phyloP scores from a whole-genome alignment of 2,329 filamentous ascomycete species.

The Ceratocystis papillata region DNA sequence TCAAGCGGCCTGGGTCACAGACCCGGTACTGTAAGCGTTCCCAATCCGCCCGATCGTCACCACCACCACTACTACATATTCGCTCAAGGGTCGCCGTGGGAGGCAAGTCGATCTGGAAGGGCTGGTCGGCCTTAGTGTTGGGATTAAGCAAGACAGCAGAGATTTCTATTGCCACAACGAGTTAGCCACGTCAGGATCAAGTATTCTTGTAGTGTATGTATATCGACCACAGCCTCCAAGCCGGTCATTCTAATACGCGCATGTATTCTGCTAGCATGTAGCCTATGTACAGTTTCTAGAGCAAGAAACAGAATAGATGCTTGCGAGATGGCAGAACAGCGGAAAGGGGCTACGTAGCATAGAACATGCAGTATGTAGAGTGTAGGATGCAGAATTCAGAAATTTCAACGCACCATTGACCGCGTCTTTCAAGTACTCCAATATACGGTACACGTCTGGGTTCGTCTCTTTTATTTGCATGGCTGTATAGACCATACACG shows the following conservation, averaged over 20 bases:
- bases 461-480: slow-evolving; percentile 23
- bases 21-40: slow-evolving; percentile 36
- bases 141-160: slow-evolving; percentile 22
- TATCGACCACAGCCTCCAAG: too few relatives aligned
- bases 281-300: neutral
- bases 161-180: slow-evolving; percentile 17
- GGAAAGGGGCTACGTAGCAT: too few relatives aligned
- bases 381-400: neutral
- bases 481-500: slow-evolving; percentile 21
- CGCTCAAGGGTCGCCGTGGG: slow-evolving; percentile 33
- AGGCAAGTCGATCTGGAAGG: slow-evolving; percentile 33
- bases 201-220: too few relatives aligned
- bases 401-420: slow-evolving; percentile 22
- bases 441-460: slow-evolving; percentile 21
- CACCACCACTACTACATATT: slow-evolving; percentile 26
- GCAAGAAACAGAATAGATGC: neutral
- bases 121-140: slow-evolving; percentile 11
- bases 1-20: slow-evolving; percentile 34
- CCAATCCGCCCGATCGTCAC: slow-evolving; percentile 26
- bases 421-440: slow-evolving; percentile 24
- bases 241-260: neutral
- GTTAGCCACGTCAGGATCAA: slow-evolving; percentile 15
- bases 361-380: too few relatives aligned
- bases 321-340: too few relatives aligned
- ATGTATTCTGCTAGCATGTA: neutral